Conservation (phyloP, 805 yeast genomes). For the Lachancea sp. region DNA sequence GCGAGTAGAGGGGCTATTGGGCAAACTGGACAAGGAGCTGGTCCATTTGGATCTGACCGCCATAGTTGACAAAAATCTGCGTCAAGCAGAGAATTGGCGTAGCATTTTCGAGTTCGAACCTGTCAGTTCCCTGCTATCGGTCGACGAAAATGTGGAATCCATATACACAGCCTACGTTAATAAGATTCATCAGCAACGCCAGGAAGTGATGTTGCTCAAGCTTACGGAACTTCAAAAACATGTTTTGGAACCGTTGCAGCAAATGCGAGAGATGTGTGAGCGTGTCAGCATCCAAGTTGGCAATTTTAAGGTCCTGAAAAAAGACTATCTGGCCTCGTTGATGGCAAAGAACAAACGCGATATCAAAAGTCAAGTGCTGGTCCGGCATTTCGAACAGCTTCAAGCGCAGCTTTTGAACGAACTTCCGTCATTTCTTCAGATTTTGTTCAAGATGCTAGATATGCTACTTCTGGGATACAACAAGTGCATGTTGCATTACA, state of each 20-base stretch:
- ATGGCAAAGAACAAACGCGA: conserved; percentile 22
- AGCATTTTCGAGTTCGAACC: conserved; percentile 23
- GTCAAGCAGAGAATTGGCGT: conserved; percentile 27
- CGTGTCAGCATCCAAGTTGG: conserved; percentile 23
- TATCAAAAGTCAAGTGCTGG: conserved; percentile 24
- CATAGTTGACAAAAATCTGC: conserved; percentile 16
- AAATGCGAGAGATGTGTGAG: conserved; percentile 22
- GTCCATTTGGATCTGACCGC: conserved; percentile 14
- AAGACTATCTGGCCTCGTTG: conserved; percentile 30
- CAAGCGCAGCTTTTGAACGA: conserved; percentile 28
- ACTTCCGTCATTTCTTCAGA: conserved; percentile 25
- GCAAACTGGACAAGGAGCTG: conserved; percentile 18
- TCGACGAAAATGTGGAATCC: conserved; percentile 21
- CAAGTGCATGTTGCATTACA: conserved; percentile 23
- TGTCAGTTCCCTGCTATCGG: conserved; percentile 12
- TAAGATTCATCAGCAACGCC: conserved; percentile 24
- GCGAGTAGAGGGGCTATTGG: conserved; percentile 15
- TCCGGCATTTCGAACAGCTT: conserved; percentile 25
- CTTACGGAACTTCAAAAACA: conserved; percentile 22
- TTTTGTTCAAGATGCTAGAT: conserved; percentile 12
- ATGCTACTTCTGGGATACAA: conserved; percentile 21
- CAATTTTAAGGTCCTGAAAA: conserved; percentile 30
- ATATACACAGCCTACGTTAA: conserved; percentile 27
- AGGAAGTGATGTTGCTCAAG: conserved; percentile 24
- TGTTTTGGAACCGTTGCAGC: conserved; percentile 27